Evolutionary conservation across 805 yeast species (phyloP), one percentile per base, ranked within the genome.

Genomic region (Yueomyces sinensis): DNA sequence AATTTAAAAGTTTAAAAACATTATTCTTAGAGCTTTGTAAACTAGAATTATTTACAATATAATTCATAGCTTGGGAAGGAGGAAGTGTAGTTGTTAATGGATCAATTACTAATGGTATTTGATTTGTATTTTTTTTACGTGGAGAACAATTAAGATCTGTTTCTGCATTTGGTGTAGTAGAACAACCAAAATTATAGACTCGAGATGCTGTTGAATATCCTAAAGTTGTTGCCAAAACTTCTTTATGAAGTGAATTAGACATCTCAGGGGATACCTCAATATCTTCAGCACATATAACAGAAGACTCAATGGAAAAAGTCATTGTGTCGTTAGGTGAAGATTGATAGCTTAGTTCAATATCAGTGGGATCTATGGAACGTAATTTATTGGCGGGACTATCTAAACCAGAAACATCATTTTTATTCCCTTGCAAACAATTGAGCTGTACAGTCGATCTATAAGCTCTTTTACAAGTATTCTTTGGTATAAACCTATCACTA

Each of bases 401-500:
- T 11, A 20, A 20, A 20, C 11, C 7, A 20, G 7, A 7, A 7
- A 20, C 7, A 20, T 20, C 24, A n/a, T n/a, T n/a, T n/a, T n/a
- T n/a, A n/a, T n/a, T n/a, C n/a, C n/a, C n/a, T 20, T 20, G 24
- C 24, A 20, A 20, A 20, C 11, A 20, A 11, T 7, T 7, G n/a
- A n/a, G n/a, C n/a, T n/a, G 24, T 3, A 47, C 41, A 3, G 44
- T 40, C 1, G 58, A 44, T 27, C 44, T 45, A 37, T 47, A 55
- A 1, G 51, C 53, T 13, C 40, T 45, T 13, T 41, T 53, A 1
- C 59, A 61, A 9, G 61, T 45, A 13, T 32, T 35, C 4, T 50
- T 44, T 3, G 69, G 68, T 16, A 65, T 63, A 39, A 52, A 63
- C 33, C 69, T 50, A 40, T 64, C 69, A n/a, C n/a, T n/a, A n/a